phyloP scores from a whole-genome alignment of 148 eudicot genomes.

The Pouteria glomerata region DNA sequence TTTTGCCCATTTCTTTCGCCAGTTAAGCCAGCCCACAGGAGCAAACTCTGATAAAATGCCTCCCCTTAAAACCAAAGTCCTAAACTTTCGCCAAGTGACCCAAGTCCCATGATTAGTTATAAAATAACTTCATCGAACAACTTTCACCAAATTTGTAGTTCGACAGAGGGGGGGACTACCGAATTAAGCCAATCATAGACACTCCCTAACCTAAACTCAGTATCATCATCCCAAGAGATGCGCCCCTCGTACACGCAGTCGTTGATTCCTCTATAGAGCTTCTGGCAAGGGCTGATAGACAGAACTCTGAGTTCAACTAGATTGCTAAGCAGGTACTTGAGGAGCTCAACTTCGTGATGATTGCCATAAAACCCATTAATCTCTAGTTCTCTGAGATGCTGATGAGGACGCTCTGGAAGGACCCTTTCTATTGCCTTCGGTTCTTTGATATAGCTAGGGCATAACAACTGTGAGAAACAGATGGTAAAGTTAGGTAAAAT shows the following conservation, averaged over 20 bases:
- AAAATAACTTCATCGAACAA: no score
- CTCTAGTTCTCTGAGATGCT: conserved; percentile 18
- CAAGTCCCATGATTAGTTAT: no score
- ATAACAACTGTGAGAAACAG: conserved; percentile 14
- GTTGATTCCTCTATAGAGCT: conserved; percentile 20
- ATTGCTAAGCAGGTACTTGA: conserved; percentile 22
- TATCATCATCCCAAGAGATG: background rate
- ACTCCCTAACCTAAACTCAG: conserved; percentile 3
- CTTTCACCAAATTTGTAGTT: conserved; percentile 8
- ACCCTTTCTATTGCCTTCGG: conserved; percentile 9
- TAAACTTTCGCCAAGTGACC: no score
- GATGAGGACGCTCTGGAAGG: conserved; percentile 16
- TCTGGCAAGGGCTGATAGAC: conserved; percentile 15
- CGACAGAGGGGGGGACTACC: conserved; percentile 15
- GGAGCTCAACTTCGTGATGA: conserved; percentile 23
- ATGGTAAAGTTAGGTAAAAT: background rate
- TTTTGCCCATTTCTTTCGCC: no score
- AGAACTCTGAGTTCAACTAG: conserved; percentile 15
- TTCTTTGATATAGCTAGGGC: conserved; percentile 17
- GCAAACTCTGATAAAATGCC: no score
- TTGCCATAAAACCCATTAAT: conserved; percentile 26
- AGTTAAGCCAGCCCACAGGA: no score
- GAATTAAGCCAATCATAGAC: conserved; percentile 8
- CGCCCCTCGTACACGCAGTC: conserved; percentile 14
- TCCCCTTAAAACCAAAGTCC: no score